Evolutionary conservation across 2,329 filamentous ascomycete genomes (phyloP).

Genomic region (Endoconidiophora polonica): DNA sequence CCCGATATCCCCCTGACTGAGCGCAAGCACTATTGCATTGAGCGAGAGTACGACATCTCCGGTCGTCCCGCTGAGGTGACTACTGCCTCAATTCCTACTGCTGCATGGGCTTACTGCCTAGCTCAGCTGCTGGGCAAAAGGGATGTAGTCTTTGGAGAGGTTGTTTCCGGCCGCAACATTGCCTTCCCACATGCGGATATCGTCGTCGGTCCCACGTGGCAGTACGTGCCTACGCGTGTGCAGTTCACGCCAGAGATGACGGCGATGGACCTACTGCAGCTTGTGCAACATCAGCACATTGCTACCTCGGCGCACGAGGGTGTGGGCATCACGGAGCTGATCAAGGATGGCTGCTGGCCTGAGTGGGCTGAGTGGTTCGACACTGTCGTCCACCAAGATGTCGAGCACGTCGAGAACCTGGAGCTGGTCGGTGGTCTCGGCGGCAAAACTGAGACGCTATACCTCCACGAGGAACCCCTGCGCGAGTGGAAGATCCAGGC

Average conservation of each 20-base stretch:
- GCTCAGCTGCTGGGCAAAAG: slow-evolving; percentile 33
- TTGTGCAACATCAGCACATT: slow-evolving; percentile 40
- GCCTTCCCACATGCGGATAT: slow-evolving; percentile 32
- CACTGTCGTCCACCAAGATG: slow-evolving; percentile 41
- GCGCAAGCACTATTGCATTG: slow-evolving; percentile 25
- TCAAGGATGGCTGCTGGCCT: slow-evolving; percentile 30
- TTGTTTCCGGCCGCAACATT: slow-evolving; percentile 47
- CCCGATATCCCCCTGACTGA: slow-evolving; percentile 23
- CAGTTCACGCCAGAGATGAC: slow-evolving; percentile 33
- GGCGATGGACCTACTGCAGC: slow-evolving; percentile 32
- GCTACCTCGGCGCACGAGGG: slow-evolving; percentile 37
- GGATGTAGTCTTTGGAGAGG: slow-evolving; percentile 50
- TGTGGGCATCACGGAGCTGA: slow-evolving; percentile 37
- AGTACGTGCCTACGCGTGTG: slow-evolving; percentile 48
- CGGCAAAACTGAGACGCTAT: slow-evolving; percentile 38
- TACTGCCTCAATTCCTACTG: slow-evolving; percentile 47
- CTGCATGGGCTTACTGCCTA: slow-evolving; percentile 48
- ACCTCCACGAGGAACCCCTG: slow-evolving; percentile 39
- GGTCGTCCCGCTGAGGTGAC: slow-evolving; percentile 38
- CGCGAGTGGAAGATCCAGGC: slow-evolving; percentile 45
- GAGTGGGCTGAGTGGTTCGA: slow-evolving; percentile 30
- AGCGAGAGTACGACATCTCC: slow-evolving; percentile 28
- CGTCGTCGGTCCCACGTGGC: slow-evolving; percentile 49
- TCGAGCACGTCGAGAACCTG: slow-evolving; percentile 42
- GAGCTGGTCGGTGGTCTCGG: slow-evolving; percentile 21